Evolutionary conservation across 1,284 basidiomycete genomes (phyloP).

Genomic region (Coniferiporia sulphurascens): DNA sequence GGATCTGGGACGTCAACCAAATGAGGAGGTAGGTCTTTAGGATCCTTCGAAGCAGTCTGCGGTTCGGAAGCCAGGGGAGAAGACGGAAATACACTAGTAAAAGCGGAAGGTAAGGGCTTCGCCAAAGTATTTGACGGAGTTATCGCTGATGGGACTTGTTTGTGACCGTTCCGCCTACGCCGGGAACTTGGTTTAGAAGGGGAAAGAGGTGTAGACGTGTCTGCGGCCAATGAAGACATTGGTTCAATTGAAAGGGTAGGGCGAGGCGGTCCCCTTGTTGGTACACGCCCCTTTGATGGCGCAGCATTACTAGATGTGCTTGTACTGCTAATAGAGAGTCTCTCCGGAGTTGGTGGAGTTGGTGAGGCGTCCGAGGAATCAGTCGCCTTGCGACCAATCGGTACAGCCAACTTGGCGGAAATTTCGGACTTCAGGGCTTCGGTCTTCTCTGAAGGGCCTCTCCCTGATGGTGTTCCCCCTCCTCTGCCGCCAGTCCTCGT

Average conservation of each 20-base stretch:
- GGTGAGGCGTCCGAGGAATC: background rate
- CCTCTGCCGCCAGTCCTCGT: slow-evolving; percentile 27
- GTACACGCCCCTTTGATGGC: background rate
- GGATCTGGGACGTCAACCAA: background rate
- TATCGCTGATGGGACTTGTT: background rate
- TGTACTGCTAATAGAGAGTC: background rate
- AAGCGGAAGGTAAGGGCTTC: background rate
- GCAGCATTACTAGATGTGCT: background rate
- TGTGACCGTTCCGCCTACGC: slow-evolving; percentile 7
- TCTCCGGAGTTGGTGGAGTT: background rate
- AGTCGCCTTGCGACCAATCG: background rate
- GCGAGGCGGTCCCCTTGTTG: slow-evolving; percentile 20
- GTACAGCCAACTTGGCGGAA: background rate
- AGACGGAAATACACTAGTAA: background rate
- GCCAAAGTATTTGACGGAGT: background rate
- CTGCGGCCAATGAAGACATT: background rate
- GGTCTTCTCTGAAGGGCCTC: background rate
- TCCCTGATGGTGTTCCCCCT: slow-evolving; percentile 20
- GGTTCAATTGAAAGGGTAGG: slow-evolving; percentile 26
- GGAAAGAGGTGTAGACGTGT: slow-evolving; percentile 2
- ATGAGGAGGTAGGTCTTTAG: slow-evolving; percentile 2
- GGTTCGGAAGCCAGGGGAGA: background rate
- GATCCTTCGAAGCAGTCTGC: slow-evolving; percentile 4
- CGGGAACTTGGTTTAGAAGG: slow-evolving; percentile 12
- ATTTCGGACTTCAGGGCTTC: background rate